Percentiles rank a stretch among this genome's conserved stretches.
phyloP scores from a whole-genome alignment of 495 filamentous ascomycete species.

The Pyrenopolyporus hunteri region DNA sequence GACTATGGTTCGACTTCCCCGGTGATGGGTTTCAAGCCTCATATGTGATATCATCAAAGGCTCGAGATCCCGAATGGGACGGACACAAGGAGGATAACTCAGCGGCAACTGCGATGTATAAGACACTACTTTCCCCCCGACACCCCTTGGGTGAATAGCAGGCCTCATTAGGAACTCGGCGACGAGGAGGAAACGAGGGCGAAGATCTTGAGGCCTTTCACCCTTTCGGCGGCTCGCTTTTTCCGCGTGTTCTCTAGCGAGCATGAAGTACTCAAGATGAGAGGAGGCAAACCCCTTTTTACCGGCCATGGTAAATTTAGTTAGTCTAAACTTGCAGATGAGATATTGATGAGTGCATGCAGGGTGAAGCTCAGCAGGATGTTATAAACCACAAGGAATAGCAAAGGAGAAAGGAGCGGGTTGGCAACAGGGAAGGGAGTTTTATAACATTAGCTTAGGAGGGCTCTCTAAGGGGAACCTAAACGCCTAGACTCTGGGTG shows the following conservation, averaged over 20 bases:
- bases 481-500: background rate
- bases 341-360: background rate
- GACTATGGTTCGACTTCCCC: slow-evolving; percentile 49
- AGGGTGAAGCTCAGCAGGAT: background rate
- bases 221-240: slow-evolving; percentile 19
- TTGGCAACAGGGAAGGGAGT: background rate
- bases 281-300: background rate
- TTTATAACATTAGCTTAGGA: too few relatives aligned
- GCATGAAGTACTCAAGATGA: background rate
- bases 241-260: background rate
- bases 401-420: background rate
- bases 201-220: slow-evolving; percentile 25
- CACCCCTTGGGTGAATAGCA: background rate
- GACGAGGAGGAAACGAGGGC: background rate
- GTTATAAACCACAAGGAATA: background rate
- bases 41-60: slow-evolving; percentile 41
- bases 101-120: slow-evolving; percentile 7
- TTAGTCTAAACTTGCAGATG: background rate
- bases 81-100: slow-evolving; percentile 21
- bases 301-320: background rate
- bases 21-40: slow-evolving; percentile 56
- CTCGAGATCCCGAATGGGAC: slow-evolving; percentile 13
- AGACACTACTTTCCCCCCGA: background rate
- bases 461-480: background rate
- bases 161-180: slow-evolving; percentile 3